Evolutionary conservation across 2,329 filamentous ascomycete genomes (phyloP).

Genomic region (Apiospora rasikravindrae): DNA sequence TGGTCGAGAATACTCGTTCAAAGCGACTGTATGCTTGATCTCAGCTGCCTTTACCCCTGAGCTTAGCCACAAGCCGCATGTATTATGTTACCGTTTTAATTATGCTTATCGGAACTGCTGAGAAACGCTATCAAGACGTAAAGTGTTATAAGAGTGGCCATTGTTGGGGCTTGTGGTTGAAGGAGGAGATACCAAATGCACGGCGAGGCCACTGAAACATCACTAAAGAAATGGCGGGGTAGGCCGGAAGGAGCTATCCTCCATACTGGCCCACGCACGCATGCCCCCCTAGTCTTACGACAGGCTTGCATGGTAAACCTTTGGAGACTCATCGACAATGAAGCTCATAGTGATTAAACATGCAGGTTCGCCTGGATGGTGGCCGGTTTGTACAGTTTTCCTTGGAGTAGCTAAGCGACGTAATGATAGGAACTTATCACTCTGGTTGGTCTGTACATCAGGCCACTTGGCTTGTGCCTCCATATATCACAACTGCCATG

Average conservation of each 20-base stretch:
- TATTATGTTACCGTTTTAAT: not conserved
- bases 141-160: not conserved
- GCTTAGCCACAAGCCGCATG: not conserved
- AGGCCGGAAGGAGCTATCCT: not conserved
- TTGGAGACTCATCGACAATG: not conserved
- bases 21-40: not conserved
- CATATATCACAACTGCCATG: not conserved
- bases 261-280: not conserved
- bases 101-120: not conserved
- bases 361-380: not conserved
- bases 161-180: not conserved
- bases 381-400: no score
- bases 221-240: slow-evolving; percentile 10
- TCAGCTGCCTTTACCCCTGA: not conserved
- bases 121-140: not conserved
- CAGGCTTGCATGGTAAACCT: not conserved
- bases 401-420: no score
- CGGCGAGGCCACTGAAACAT: not conserved
- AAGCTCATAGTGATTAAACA: not conserved
- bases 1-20: not conserved
- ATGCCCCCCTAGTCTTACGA: not conserved
- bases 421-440: not conserved
- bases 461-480: not conserved
- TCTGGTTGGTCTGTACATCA: not conserved
- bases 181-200: not conserved